phyloP scores from a whole-genome alignment of 139 green algal species.

The Closterium sp. region DNA sequence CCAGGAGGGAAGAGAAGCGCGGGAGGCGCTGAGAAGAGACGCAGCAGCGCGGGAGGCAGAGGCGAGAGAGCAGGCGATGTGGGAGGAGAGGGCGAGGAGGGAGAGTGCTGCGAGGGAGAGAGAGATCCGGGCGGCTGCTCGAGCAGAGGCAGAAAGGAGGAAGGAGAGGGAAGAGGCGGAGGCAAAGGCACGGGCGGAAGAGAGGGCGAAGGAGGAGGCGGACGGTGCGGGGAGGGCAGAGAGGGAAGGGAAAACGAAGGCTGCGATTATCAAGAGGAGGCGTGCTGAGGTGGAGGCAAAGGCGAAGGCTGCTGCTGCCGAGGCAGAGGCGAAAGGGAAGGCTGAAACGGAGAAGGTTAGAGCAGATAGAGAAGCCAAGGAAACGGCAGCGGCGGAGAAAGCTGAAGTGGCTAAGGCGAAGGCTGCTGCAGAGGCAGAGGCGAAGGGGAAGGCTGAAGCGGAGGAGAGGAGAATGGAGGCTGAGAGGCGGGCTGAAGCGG shows the following conservation, averaged over 20 bases:
- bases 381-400: neutral
- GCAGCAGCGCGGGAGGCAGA: neutral
- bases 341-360: neutral
- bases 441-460: neutral
- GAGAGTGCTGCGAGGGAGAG: neutral
- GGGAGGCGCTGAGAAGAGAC: neutral
- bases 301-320: neutral
- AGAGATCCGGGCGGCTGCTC: neutral
- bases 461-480: neutral
- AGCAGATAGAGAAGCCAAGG: too few species aligned
- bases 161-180: neutral
- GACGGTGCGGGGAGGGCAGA: neutral
- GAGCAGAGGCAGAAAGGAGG: neutral
- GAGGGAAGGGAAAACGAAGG: neutral
- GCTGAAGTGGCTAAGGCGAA: neutral
- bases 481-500: neutral
- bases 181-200: neutral
- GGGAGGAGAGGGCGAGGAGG: neutral
- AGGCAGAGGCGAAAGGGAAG: neutral
- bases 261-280: neutral
- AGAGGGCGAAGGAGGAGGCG: neutral
- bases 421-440: neutral
- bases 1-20: neutral
- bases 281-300: neutral
- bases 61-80: neutral